Percentiles rank a stretch among this genome's conserved stretches.
Conservation (phyloP, 495 filamentous ascomycete species). For the Aspergillus bertholletiae region DNA sequence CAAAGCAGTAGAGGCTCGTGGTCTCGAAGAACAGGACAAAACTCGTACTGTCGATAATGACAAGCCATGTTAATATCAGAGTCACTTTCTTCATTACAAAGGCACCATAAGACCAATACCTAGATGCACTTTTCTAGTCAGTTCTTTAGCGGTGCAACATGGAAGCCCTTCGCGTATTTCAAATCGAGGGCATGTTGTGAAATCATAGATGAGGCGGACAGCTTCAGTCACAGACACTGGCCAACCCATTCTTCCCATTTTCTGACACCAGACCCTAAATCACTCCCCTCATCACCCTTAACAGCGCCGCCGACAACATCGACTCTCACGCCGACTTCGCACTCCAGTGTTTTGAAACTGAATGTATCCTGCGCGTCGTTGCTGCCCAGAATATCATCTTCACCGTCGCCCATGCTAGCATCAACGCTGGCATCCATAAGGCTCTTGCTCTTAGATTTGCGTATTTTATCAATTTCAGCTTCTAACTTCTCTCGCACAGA, state of each 20-base stretch:
- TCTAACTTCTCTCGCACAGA: constrained; percentile 76
- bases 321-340: constrained; percentile 70
- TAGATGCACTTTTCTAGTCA: too few species aligned
- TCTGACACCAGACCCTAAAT: constrained; percentile 57
- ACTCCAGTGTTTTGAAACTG: constrained; percentile 74
- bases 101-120: too few species aligned
- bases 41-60: neutral
- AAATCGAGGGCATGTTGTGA: neutral
- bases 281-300: constrained; percentile 54
- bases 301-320: constrained; percentile 78
- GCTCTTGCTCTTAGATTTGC: constrained; percentile 73
- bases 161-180: neutral
- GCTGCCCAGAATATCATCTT: constrained; percentile 79
- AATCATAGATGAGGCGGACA: neutral
- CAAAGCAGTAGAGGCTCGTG: constrained; percentile 11
- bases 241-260: constrained; percentile 91
- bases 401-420: constrained; percentile 66
- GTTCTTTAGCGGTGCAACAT: too few species aligned
- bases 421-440: constrained; percentile 60
- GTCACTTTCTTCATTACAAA: neutral
- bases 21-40: constrained; percentile 5
- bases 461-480: constrained; percentile 74
- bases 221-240: constrained; percentile 43
- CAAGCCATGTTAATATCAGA: neutral
- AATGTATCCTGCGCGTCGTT: constrained; percentile 69